A percentile compares a stretch with the other conserved stretches of the same genome.
Evolutionary conservation across 106 monocot species (phyloP).

Genomic region (Dioscorea alata): DNA sequence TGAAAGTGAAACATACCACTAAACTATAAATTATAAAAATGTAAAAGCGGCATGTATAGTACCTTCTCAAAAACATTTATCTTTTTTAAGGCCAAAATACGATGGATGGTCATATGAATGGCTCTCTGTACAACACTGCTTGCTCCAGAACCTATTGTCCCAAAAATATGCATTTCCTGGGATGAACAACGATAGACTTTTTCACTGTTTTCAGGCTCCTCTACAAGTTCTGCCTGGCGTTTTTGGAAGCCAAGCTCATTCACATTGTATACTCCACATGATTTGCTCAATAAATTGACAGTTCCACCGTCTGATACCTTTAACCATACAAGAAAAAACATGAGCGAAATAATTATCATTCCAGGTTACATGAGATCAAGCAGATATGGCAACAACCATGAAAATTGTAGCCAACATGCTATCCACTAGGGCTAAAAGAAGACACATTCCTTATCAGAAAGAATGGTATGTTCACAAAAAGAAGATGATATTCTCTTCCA

Average conservation of each 20-base stretch:
- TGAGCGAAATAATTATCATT: no score
- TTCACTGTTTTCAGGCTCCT: conserved; percentile 53
- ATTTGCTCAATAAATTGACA: conserved; percentile 87
- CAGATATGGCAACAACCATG: no score
- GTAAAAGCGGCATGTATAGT: not conserved
- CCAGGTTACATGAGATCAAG: no score
- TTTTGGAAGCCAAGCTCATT: conserved; percentile 91
- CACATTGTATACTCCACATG: conserved; percentile 83
- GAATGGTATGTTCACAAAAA: no score
- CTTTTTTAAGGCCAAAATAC: conserved; percentile 82
- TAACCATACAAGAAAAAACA: conserved; percentile 1
- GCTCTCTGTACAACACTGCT: conserved; percentile 96
- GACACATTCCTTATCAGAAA: no score
- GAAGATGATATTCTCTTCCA: no score
- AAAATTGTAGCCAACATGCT: no score
- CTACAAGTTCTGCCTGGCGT: conserved; percentile 31
- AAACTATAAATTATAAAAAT: no score
- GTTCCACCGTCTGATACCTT: conserved; percentile 90
- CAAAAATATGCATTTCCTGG: conserved; percentile 92
- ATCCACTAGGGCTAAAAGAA: no score
- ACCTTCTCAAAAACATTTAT: conserved; percentile 98
- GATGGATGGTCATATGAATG: conserved; percentile 73
- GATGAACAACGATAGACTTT: conserved; percentile 86
- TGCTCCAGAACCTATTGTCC: conserved; percentile 87
- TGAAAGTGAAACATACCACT: no score